Evolutionary conservation across 2,329 filamentous ascomycete genomes (phyloP).

Genomic region (Colletotrichum sp.): DNA sequence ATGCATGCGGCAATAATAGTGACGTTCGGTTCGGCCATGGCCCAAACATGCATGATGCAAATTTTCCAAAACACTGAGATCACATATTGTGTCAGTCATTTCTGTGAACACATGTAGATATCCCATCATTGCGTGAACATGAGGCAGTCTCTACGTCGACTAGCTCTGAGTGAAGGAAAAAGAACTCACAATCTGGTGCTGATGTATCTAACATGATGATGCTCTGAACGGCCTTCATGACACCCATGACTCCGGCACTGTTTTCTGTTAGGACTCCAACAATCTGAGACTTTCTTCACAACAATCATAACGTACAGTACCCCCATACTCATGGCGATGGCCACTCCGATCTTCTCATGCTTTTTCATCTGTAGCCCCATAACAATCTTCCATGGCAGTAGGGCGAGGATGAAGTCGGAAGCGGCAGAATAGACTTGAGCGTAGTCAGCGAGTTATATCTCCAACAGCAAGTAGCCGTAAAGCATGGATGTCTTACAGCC

Average conservation of each 20-base stretch:
- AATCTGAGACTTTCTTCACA: neutral
- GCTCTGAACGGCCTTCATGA: conserved; percentile 27
- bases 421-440: neutral
- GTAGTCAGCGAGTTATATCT: neutral
- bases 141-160: accelerated
- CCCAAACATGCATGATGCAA: conserved; percentile 18
- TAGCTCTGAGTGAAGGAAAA: accelerated
- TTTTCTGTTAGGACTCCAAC: accelerated
- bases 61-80: neutral
- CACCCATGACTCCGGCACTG: neutral
- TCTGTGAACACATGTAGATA: neutral
- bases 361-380: conserved; percentile 35
- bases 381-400: conserved; percentile 34
- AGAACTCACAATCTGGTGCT: conserved; percentile 19
- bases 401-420: conserved; percentile 25
- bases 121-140: neutral
- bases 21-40: conserved; percentile 31
- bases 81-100: neutral
- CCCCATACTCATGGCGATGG: conserved; percentile 38
- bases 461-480: neutral
- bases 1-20: conserved; percentile 35
- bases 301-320: conserved; percentile 22
- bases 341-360: conserved; percentile 36
- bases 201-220: conserved; percentile 16
- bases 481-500: neutral